A percentile compares a stretch with the other conserved stretches of the same genome.
Conservation (phyloP, 2,329 filamentous ascomycete genomes). For the Pezizomycotina sp. region DNA sequence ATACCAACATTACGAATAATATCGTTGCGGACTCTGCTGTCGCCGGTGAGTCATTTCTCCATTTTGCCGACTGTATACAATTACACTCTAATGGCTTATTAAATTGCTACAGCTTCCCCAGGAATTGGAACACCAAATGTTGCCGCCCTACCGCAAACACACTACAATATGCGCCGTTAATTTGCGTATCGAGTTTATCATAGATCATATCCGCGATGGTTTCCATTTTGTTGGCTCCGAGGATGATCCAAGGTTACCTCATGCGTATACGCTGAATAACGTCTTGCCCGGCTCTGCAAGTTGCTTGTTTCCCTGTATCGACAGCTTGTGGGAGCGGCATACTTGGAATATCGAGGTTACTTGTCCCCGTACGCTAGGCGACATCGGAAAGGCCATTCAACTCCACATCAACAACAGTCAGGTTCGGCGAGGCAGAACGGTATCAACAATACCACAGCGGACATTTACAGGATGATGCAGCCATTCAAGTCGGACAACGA, state of each 20-base stretch:
- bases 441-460: conserved; percentile 13
- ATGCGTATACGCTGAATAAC: conserved; percentile 76
- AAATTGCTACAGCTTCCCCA: no score
- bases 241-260: conserved; percentile 67
- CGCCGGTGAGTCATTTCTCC: no score
- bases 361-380: conserved; percentile 70
- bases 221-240: conserved; percentile 81
- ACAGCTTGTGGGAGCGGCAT: conserved; percentile 64
- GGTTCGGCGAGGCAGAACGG: no score
- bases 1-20: no score
- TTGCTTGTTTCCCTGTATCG: conserved; percentile 83
- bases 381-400: conserved; percentile 34
- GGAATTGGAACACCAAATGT: conserved; percentile 25
- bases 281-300: conserved; percentile 62
- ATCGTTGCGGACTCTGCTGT: no score
- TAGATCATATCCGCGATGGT: conserved; percentile 63
- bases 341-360: conserved; percentile 80
- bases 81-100: no score
- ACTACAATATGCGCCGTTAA: background rate
- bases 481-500: conserved; percentile 25
- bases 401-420: no score
- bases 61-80: no score
- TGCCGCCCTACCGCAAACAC: background rate
- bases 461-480: conserved; percentile 29
- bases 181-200: conserved; percentile 56